Conservation (phyloP, 192 early-diverging fungal species). For the Thamnidium elegans region DNA sequence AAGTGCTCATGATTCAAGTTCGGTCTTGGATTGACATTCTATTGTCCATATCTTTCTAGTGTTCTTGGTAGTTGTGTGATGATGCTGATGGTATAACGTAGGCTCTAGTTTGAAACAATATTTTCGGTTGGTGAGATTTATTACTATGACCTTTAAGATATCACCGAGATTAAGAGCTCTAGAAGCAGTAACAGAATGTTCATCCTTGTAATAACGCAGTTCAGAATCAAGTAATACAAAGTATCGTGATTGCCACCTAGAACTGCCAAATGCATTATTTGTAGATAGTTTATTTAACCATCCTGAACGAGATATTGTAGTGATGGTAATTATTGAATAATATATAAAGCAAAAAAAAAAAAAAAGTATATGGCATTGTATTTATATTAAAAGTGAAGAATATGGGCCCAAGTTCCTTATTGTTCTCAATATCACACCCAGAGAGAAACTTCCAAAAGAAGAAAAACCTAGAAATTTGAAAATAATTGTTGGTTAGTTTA, state of each 20-base stretch:
- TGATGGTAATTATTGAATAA: not conserved
- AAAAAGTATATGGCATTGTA: not conserved
- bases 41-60: constrained; percentile 14
- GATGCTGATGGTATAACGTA: not conserved
- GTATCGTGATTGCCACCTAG: constrained; percentile 24
- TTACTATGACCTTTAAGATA: constrained; percentile 1
- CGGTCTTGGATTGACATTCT: constrained; percentile 7
- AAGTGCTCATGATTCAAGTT: constrained; percentile 5
- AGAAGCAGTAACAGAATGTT: constrained; percentile 13
- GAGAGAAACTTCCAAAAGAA: too few relatives aligned
- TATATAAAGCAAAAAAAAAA: not conserved
- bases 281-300: constrained; percentile 16
- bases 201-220: constrained; percentile 25
- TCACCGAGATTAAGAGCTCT: constrained; percentile 10
- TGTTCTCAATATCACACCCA: too few relatives aligned
- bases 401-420: too few relatives aligned
- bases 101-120: constrained; percentile 18
- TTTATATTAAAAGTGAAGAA: too few relatives aligned
- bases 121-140: not conserved
- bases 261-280: constrained; percentile 16
- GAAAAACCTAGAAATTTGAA: too few relatives aligned
- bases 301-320: constrained; percentile 5
- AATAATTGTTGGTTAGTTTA: too few relatives aligned
- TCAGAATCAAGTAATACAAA: constrained; percentile 30
- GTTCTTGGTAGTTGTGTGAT: not conserved